Conservation (phyloP, 805 yeast genomes). For the Candida sanyiensis region DNA sequence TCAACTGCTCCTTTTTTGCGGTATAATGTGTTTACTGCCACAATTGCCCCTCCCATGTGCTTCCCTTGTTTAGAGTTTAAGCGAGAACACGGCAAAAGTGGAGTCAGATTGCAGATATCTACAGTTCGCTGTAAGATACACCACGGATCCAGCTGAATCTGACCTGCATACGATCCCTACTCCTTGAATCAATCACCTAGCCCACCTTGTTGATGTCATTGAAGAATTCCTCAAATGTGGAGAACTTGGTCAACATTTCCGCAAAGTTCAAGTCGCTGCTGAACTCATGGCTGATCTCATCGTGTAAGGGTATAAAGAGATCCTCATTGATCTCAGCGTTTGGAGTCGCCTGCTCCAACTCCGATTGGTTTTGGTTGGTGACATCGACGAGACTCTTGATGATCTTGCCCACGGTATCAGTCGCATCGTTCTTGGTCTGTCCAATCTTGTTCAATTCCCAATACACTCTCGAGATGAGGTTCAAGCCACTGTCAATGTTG, state of each 20-base stretch:
- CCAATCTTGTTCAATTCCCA: constrained; percentile 57
- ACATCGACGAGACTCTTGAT: constrained; percentile 41
- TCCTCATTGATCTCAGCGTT: constrained; percentile 8
- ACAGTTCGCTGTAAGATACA: too few species aligned
- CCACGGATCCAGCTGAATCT: too few species aligned
- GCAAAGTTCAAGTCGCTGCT: constrained; percentile 11
- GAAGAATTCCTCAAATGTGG: constrained; percentile 52
- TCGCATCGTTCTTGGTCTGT: constrained; percentile 51
- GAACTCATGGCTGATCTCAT: constrained; percentile 23
- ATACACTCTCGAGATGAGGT: constrained; percentile 45
- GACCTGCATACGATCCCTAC: too few species aligned
- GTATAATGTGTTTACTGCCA: too few species aligned
- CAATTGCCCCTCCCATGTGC: too few species aligned
- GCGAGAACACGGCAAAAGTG: too few species aligned
- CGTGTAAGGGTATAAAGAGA: constrained; percentile 22
- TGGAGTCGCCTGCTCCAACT: constrained; percentile 3
- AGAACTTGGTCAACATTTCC: constrained; percentile 25
- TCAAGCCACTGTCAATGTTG: constrained; percentile 35
- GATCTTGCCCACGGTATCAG: constrained; percentile 53
- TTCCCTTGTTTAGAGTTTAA: too few species aligned
- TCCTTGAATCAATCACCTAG: too few species aligned
- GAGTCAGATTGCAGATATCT: too few species aligned
- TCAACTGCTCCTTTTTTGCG: too few species aligned
- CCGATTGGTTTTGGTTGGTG: constrained; percentile 5
- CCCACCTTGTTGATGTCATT: constrained; percentile 32